Evolutionary conservation across 2,329 filamentous ascomycete species (phyloP), one percentile per base, ranked within the genome.

Genomic region (Neonectria coccinea): DNA sequence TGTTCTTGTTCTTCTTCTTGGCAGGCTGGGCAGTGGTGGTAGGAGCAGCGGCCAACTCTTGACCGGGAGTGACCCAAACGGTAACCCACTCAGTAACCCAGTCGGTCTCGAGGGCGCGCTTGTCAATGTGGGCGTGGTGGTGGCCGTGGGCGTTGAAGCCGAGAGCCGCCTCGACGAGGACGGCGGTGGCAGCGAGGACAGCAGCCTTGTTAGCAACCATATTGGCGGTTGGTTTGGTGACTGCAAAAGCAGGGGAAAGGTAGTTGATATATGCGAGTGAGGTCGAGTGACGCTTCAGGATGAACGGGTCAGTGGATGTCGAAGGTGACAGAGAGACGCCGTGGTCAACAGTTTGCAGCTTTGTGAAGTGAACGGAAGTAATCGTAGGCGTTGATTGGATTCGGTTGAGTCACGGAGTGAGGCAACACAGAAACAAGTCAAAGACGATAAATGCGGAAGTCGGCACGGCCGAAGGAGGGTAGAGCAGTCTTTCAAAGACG

Each of bases 401-500:
- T 39, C 20, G 45, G 62, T 62, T 69, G 67, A 67, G 66, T 65
- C 68, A 68, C 68, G 59, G 18, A 56, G 48, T 62, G 42, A 65
- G 52, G 64, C 62, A 67, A 64, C 59, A 64, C 66, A 64, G 52
- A 39, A 61, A 67, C 58, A 50, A 66, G 25, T 51, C 56, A 56
- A 56, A 68, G 58, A 59, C 51, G 59, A 65, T 60, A 52, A 66
- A 11, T 36, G n/a, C 51, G 60, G 25, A 66, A 67, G n/a, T 70
- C 75, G 79, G 77, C 79, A 75, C 78, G 72, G 78, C 78, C 76
- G 77, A 71, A 65, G 57, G 73, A 71, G 75, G 66, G 75, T 69
- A 57, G 58, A 71, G 79, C 79, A 66, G 79, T 85, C 84, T 86
- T 72, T 86, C 83, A 85, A 86, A 85, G 84, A 85, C 80, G 79